Conservation (phyloP, 768 basidiomycete species). For the Trametes villosa region DNA sequence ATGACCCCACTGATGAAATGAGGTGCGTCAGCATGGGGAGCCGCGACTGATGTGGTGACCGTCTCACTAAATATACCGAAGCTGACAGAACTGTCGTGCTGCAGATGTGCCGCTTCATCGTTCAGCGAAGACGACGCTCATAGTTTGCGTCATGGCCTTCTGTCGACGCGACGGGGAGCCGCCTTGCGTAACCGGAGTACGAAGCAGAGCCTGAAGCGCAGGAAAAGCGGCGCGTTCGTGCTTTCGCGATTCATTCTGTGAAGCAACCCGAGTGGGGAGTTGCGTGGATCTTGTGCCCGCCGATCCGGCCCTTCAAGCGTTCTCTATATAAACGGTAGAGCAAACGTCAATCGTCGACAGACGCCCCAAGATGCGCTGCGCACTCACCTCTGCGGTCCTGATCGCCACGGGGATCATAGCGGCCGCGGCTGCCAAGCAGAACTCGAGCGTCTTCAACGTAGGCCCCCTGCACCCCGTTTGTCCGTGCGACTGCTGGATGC, state of each 20-base stretch:
- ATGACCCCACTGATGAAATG: too few relatives aligned
- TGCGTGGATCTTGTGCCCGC: too few relatives aligned
- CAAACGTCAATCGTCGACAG: neutral
- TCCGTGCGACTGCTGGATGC: neutral
- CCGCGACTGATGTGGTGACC: neutral
- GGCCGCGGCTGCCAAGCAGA: neutral
- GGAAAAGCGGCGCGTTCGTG: too few relatives aligned
- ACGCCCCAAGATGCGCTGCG: neutral
- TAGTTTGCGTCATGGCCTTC: neutral
- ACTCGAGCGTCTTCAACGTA: constrained; percentile 16
- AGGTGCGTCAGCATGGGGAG: neutral
- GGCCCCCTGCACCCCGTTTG: neutral
- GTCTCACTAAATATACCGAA: neutral
- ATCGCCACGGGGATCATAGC: neutral
- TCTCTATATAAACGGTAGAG: neutral
- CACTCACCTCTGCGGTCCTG: neutral
- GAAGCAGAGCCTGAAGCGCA: too few relatives aligned
- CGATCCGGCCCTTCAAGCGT: too few relatives aligned
- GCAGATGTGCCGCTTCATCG: too few relatives aligned
- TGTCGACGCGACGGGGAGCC: neutral
- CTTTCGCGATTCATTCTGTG: too few relatives aligned
- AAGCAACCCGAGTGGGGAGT: too few relatives aligned
- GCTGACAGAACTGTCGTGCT: too few relatives aligned
- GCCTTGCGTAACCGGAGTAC: neutral
- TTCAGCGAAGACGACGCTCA: neutral